A percentile compares a stretch with the other conserved stretches of the same genome.
phyloP scores from a whole-genome alignment of 139 green algal species.

The Chlamydomonas sp. region DNA sequence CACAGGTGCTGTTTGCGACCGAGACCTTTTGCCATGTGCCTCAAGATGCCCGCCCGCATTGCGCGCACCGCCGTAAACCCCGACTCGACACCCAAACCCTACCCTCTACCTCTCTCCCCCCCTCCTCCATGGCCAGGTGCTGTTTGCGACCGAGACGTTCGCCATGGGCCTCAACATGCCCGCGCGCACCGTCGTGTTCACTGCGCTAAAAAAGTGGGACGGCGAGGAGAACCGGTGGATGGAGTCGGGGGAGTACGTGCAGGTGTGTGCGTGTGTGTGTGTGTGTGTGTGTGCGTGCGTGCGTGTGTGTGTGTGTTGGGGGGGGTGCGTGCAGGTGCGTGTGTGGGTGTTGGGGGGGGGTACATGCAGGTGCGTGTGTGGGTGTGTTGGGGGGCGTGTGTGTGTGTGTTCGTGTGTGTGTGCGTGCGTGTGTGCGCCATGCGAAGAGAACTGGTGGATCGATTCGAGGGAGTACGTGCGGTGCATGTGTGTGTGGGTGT shows the following conservation, averaged over 20 bases:
- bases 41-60: conserved; percentile 91
- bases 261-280: conserved; percentile 6
- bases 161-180: conserved; percentile 99
- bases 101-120: no score
- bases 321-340: not conserved
- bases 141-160: conserved; percentile 95
- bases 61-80: no score
- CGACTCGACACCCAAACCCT: not conserved
- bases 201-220: conserved; percentile 83
- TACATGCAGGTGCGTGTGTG: not conserved
- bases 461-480: no score
- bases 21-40: conserved; percentile 95
- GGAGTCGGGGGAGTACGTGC: no score
- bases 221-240: conserved; percentile 50
- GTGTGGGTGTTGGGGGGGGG: not conserved
- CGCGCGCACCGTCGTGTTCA: conserved; percentile 88
- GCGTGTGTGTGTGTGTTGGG: conserved; percentile 1
- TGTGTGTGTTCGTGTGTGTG: not conserved
- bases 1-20: conserved; percentile 70
- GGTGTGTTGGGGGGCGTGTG: not conserved
- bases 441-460: no score
- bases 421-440: no score
- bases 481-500: no score
- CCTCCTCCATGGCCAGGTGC: conserved; percentile 42
- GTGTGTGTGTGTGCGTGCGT: not conserved